phyloP scores from a whole-genome alignment of 2,329 filamentous ascomycete species.

The Claviceps paspali region DNA sequence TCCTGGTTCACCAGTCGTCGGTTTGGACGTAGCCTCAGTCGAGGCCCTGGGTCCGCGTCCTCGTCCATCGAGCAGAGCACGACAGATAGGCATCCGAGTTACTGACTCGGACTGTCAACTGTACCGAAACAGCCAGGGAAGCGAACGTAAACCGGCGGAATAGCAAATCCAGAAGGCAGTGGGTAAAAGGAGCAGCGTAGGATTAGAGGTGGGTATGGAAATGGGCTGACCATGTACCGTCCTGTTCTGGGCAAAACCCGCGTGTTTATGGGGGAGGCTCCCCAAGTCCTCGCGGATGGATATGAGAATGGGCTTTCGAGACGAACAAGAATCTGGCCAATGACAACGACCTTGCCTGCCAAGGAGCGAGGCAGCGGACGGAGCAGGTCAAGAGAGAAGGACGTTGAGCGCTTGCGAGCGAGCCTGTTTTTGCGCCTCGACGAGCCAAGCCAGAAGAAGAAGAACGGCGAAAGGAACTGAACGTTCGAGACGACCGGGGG shows the following conservation, averaged over 20 bases:
- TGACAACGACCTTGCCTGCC: no score
- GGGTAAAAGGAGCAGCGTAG: constrained; percentile 13
- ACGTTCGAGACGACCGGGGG: no score
- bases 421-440: no score
- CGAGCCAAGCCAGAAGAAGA: no score
- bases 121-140: constrained; percentile 14
- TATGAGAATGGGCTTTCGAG: neutral
- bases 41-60: no score
- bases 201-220: constrained; percentile 20
- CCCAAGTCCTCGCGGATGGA: neutral
- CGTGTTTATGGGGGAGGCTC: neutral
- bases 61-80: no score
- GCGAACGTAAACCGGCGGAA: constrained; percentile 3
- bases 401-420: no score
- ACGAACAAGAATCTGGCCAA: neutral
- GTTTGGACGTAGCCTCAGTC: no score
- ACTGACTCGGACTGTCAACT: neutral
- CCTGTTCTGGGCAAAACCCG: constrained; percentile 1
- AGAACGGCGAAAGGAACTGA: no score
- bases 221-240: constrained; percentile 16
- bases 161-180: constrained; percentile 16
- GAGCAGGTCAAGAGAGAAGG: neutral
- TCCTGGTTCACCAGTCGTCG: no score
- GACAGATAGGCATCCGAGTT: neutral
- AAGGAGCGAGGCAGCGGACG: no score